These are phyloP conservation scores for Spongiforma sp. DNA, from an alignment of 1,284 basidiomycete species.

Conservation along the genomic window DNA sequence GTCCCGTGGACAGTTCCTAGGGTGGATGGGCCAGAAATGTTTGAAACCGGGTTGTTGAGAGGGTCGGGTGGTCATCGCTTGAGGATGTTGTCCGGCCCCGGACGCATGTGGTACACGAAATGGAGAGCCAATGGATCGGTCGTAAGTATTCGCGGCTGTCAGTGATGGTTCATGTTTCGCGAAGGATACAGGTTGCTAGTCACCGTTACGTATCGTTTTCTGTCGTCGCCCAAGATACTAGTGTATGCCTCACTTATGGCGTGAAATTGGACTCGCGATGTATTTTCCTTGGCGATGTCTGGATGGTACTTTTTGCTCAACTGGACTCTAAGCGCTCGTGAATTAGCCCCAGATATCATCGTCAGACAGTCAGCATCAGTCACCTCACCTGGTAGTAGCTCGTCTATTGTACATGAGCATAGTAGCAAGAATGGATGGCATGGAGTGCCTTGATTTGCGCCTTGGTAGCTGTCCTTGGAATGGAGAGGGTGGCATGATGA, in stretches of 20 bases:
- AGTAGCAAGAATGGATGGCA: too few relatives aligned
- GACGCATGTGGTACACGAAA: slow-evolving; percentile 3
- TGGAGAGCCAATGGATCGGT: slow-evolving; percentile 23
- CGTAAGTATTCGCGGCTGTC: slow-evolving; percentile 39
- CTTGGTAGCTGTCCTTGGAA: slow-evolving; percentile 47
- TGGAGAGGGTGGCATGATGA: slow-evolving; percentile 50
- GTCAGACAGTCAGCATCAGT: too few relatives aligned
- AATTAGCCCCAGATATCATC: too few relatives aligned
- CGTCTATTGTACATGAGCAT: too few relatives aligned
- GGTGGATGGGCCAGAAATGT: slow-evolving; percentile 33
- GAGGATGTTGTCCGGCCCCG: slow-evolving; percentile 31
- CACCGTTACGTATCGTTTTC: slow-evolving; percentile 43
- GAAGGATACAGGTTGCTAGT: neutral
- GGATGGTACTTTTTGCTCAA: slow-evolving; percentile 57
- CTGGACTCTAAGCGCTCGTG: too few relatives aligned
- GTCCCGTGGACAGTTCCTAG: slow-evolving; percentile 25
- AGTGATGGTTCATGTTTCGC: slow-evolving; percentile 4
- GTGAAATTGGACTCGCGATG: slow-evolving; percentile 49
- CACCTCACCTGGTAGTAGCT: slow-evolving; percentile 51
- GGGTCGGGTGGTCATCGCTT: slow-evolving; percentile 34
- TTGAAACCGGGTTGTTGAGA: slow-evolving; percentile 33
- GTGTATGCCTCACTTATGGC: slow-evolving; percentile 55
- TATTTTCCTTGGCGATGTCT: slow-evolving; percentile 47
- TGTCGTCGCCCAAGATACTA: slow-evolving; percentile 50
- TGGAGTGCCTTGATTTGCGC: slow-evolving; percentile 51